A percentile compares a stretch with the other conserved stretches of the same genome.
Conservation (phyloP, 148 eudicot genomes). For the Rhododendron kiyosumense region DNA sequence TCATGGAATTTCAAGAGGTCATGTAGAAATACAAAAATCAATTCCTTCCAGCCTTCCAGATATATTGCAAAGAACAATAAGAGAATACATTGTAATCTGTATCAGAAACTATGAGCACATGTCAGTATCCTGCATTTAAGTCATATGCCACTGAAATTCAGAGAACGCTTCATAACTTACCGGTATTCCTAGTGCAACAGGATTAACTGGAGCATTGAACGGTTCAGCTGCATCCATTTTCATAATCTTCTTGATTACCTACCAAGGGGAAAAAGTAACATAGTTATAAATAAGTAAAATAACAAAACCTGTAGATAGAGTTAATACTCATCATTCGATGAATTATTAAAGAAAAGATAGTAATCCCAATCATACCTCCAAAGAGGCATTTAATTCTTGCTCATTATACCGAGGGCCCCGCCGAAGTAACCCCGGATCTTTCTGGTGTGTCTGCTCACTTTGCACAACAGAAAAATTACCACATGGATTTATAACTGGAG, state of each 20-base stretch:
- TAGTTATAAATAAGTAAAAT: background rate
- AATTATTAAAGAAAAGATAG: background rate
- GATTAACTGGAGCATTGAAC: conserved; percentile 85
- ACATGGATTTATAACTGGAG: conserved; percentile 36
- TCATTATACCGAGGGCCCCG: conserved; percentile 40
- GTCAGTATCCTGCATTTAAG: background rate
- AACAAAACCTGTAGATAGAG: background rate
- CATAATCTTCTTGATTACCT: conserved; percentile 87
- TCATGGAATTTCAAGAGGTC: background rate
- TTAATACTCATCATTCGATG: background rate
- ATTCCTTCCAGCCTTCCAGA: background rate
- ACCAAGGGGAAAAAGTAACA: background rate
- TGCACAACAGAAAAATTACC: conserved; percentile 26
- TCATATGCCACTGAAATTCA: background rate
- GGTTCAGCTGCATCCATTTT: conserved; percentile 98
- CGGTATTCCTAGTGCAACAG: conserved; percentile 87
- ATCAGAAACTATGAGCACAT: background rate
- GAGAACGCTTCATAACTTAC: conserved; percentile 41
- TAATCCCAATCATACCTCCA: conserved; percentile 54
- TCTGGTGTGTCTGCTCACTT: conserved; percentile 35
- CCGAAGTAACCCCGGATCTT: conserved; percentile 27
- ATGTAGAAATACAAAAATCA: background rate
- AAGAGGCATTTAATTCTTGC: conserved; percentile 63
- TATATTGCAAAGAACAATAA: background rate
- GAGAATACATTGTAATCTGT: background rate